A percentile compares a stretch with the other conserved stretches of the same genome.
These are phyloP conservation scores for Ascochyta rabiei DNA, from an alignment of 2,329 filamentous ascomycete genomes.

Conservation along the genomic window DNA sequence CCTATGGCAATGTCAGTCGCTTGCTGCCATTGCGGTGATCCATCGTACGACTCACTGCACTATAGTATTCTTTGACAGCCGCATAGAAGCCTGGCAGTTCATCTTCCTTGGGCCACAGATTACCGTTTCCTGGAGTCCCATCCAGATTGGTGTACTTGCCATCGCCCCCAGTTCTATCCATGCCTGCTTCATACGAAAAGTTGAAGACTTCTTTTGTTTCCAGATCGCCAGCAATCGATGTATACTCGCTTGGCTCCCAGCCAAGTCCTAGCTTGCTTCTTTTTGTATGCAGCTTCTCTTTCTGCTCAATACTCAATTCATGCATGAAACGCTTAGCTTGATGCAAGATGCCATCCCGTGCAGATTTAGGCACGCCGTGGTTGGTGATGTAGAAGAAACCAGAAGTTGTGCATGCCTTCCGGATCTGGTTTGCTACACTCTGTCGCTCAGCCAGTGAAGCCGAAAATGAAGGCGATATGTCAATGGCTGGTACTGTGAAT, in stretches of 20 bases:
- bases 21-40: neutral
- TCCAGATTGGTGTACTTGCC: constrained; percentile 51
- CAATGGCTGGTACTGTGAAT: constrained; percentile 48
- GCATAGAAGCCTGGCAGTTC: constrained; percentile 50
- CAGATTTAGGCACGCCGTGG: constrained; percentile 41
- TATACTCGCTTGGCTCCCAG: constrained; percentile 51
- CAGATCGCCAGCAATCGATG: constrained; percentile 48
- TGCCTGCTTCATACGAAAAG: constrained; percentile 50
- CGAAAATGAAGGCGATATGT: constrained; percentile 48
- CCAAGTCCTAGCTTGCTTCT: constrained; percentile 49
- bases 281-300: constrained; percentile 49
- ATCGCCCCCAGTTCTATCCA: constrained; percentile 51
- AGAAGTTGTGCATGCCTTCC: constrained; percentile 46
- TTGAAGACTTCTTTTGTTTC: constrained; percentile 54
- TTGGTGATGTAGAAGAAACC: constrained; percentile 53
- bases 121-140: constrained; percentile 43
- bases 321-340: constrained; percentile 49
- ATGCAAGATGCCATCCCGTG: constrained; percentile 40
- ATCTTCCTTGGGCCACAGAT: constrained; percentile 49
- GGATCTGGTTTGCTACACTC: constrained; percentile 48
- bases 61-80: constrained; percentile 48
- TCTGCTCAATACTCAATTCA: constrained; percentile 39
- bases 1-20: constrained; percentile 14
- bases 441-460: constrained; percentile 38
- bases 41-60: constrained; percentile 27